Evolutionary conservation across 176 grass and related monocot species (phyloP), one percentile per base, ranked within the genome.

Genomic region (Cenchrus americanus): DNA sequence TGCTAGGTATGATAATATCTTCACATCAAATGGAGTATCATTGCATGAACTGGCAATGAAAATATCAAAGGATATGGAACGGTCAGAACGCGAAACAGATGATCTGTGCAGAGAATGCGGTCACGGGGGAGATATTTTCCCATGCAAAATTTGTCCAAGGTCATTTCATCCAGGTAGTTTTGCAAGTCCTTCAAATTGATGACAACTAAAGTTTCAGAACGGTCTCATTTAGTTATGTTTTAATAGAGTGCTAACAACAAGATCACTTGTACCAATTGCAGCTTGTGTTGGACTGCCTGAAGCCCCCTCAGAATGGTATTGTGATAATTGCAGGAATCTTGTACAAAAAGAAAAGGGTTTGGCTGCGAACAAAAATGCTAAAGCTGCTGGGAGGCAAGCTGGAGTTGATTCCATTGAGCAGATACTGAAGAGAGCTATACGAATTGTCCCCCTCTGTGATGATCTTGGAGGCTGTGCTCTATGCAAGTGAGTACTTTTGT

Each of bases 381-480:
- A 92, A 82, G 96, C 96, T 87, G 96, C 96, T 80, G 96, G 96
- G 62, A 93, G 96, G 85, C 89, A 93, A 82, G 93, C 91, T 24
- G 96, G 96, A 70, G 93, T 95, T 78, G 96, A 98, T 86, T 94
- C 96, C 13, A 98, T 98, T 66, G 96, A 98, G 71, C 89, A 98
- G 87, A 98, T 98, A 88, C 87, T 92, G 83, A 91, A 98, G 69
- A 83, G 93, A 46, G 87, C 87, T 69, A 98, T 98, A 59, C 82
- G 96, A 43, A 98, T 95, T 81, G 93, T 95, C 58, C 87, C 96
- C 62, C 90, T 92, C 5, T 91, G 86, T 68, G 87, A 93, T 82
- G 93, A 98, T 77, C 86, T 93, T 85, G 93, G 93, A 32, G 96
- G 96, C 37, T 95, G 93, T 64, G 85, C 91, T 26, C 40, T 98